phyloP scores from a whole-genome alignment of 352 stramenopile genomes.

The Pseudoperonospora humuli region DNA sequence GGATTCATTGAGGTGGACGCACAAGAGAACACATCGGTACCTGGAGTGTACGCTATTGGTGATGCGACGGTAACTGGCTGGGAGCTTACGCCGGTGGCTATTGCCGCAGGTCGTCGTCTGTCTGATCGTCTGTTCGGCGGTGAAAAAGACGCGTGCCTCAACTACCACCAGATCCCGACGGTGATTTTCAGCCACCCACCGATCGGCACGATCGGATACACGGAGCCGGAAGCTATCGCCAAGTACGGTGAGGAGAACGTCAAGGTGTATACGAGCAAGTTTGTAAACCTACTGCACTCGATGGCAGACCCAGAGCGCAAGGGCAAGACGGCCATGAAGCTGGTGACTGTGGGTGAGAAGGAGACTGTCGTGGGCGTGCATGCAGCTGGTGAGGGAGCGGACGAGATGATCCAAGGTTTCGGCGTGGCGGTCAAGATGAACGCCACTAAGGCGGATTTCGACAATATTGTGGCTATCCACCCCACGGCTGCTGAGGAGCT shows the following conservation, averaged over 20 bases:
- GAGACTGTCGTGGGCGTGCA: slow-evolving; percentile 96
- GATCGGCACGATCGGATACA: slow-evolving; percentile 91
- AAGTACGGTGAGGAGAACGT: slow-evolving; percentile 88
- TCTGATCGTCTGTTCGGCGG: slow-evolving; percentile 86
- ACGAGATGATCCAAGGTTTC: slow-evolving; percentile 99
- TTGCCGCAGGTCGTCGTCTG: slow-evolving; percentile 75
- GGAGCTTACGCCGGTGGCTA: slow-evolving; percentile 83
- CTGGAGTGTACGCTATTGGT: slow-evolving; percentile 86
- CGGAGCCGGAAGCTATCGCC: slow-evolving; percentile 78
- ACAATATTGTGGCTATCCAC: slow-evolving; percentile 94
- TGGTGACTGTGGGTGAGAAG: slow-evolving; percentile 82
- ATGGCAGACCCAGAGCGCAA: slow-evolving; percentile 59
- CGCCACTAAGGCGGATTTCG: slow-evolving; percentile 96
- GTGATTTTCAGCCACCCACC: slow-evolving; percentile 95
- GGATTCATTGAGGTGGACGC: slow-evolving; percentile 88
- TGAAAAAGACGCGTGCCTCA: slow-evolving; percentile 66
- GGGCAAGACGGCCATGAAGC: slow-evolving; percentile 93
- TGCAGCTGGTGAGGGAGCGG: slow-evolving; percentile 89
- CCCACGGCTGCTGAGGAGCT: slow-evolving; percentile 95
- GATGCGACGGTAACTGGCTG: slow-evolving; percentile 77
- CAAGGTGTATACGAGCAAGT: slow-evolving; percentile 91
- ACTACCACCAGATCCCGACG: slow-evolving; percentile 87
- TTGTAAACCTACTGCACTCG: slow-evolving; percentile 91
- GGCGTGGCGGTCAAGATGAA: slow-evolving; percentile 98
- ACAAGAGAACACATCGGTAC: slow-evolving; percentile 88